phyloP scores from a whole-genome alignment of 345 rosid genomes.

The Heritiera littoralis region DNA sequence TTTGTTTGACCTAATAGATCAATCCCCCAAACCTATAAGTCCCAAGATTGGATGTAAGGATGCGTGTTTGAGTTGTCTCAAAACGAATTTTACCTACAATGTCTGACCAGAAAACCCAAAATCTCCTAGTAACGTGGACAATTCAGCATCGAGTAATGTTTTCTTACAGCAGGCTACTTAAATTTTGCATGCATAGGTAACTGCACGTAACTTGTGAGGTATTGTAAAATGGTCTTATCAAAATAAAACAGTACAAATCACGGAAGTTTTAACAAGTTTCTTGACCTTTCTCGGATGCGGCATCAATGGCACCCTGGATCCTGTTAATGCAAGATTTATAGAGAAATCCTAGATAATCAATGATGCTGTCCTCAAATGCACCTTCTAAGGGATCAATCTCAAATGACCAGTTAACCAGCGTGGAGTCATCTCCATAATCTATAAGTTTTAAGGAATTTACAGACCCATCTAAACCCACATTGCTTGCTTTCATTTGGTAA shows the following conservation, averaged over 20 bases:
- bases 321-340: slow-evolving; percentile 52
- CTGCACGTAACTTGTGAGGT: too few relatives aligned
- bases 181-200: too few relatives aligned
- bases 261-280: too few relatives aligned
- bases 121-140: not conserved
- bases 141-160: too few relatives aligned
- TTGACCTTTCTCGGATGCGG: slow-evolving; percentile 3
- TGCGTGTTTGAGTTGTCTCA: not conserved
- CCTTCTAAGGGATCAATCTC: slow-evolving; percentile 48
- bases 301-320: slow-evolving; percentile 44
- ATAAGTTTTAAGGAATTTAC: slow-evolving; percentile 40
- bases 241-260: too few relatives aligned
- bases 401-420: slow-evolving; percentile 49
- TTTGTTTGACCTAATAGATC: slow-evolving; percentile 9
- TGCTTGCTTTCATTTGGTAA: slow-evolving; percentile 54
- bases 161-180: too few relatives aligned
- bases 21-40: not conserved
- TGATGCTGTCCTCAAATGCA: slow-evolving; percentile 38
- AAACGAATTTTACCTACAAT: not conserved
- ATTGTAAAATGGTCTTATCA: too few relatives aligned
- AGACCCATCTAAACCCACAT: slow-evolving; percentile 56
- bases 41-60: not conserved
- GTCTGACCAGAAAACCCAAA: not conserved
- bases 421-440: slow-evolving; percentile 43
- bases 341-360: slow-evolving; percentile 52